These are phyloP conservation scores for Cutaneotrichosporon sp. DNA, from an alignment of 1,284 basidiomycete genomes.

Conservation along the genomic window DNA sequence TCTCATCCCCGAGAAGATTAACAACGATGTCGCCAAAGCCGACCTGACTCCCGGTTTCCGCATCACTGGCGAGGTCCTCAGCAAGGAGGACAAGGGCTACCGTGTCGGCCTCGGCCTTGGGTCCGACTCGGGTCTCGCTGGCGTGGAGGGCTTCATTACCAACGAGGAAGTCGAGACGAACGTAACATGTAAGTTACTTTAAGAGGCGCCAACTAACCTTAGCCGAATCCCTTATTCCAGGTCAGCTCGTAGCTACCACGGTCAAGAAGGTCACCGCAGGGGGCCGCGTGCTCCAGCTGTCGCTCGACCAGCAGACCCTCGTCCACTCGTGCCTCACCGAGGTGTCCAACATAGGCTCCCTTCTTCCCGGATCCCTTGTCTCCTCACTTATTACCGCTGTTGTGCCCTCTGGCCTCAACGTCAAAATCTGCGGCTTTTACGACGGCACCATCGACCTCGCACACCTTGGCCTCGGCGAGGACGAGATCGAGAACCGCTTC, in stretches of 20 bases:
- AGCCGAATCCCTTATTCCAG: slow-evolving; percentile 46
- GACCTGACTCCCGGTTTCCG: slow-evolving; percentile 76
- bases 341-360: slow-evolving; percentile 69
- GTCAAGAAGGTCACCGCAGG: slow-evolving; percentile 58
- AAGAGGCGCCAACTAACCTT: not conserved
- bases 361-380: slow-evolving; percentile 84
- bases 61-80: slow-evolving; percentile 71
- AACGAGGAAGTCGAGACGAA: slow-evolving; percentile 59
- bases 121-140: slow-evolving; percentile 43
- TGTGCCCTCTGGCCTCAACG: slow-evolving; percentile 71
- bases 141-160: slow-evolving; percentile 68
- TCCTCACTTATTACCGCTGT: slow-evolving; percentile 76
- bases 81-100: slow-evolving; percentile 92
- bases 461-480: slow-evolving; percentile 58
- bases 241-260: slow-evolving; percentile 61
- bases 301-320: slow-evolving; percentile 53
- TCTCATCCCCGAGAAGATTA: slow-evolving; percentile 78
- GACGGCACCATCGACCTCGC: slow-evolving; percentile 82
- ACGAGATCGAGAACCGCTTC: slow-evolving; percentile 54
- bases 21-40: slow-evolving; percentile 68
- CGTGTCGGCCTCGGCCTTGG: slow-evolving; percentile 76
- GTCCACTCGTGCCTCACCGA: slow-evolving; percentile 57
- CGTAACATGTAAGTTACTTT: slow-evolving; percentile 23
- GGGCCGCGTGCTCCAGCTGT: slow-evolving; percentile 42
- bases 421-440: slow-evolving; percentile 90